Evolutionary conservation across 208 protist species (phyloP).

Genomic region (Lotmaria passim): DNA sequence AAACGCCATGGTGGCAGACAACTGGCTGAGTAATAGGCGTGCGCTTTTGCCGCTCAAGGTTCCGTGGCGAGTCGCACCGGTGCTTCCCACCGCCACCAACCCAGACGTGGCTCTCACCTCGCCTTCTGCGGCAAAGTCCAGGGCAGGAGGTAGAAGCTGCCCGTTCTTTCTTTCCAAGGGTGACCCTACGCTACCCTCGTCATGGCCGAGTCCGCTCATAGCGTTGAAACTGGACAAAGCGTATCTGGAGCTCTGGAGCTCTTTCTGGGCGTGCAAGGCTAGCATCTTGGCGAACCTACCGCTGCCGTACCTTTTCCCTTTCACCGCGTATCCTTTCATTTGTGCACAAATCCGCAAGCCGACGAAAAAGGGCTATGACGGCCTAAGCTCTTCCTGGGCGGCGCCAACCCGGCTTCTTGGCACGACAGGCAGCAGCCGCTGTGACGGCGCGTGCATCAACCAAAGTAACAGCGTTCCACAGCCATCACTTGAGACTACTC

Average conservation of each 20-base stretch:
- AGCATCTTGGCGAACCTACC: conserved; percentile 12
- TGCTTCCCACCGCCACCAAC: not conserved
- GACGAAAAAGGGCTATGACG: no score
- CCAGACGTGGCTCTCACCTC: not conserved
- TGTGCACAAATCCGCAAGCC: not conserved
- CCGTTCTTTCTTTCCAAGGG: not conserved
- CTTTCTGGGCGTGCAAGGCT: conserved; percentile 24
- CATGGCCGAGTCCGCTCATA: not conserved
- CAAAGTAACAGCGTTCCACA: not conserved
- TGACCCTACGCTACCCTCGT: not conserved
- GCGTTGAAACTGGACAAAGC: not conserved
- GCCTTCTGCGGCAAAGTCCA: not conserved
- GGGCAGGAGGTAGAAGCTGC: not conserved
- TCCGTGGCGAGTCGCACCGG: conserved; percentile 8
- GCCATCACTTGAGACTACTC: not conserved
- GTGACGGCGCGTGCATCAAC: not conserved
- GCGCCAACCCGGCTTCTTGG: no score
- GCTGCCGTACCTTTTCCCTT: conserved; percentile 30
- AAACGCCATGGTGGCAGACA: no score
- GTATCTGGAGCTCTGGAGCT: not conserved
- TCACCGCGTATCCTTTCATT: conserved; percentile 1
- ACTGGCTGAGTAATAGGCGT: not conserved
- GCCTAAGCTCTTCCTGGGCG: no score
- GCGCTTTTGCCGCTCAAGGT: not conserved
- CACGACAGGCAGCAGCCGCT: no score